Conservation (phyloP, 2,329 filamentous ascomycete genomes). For the Aspergillus intermedius region DNA sequence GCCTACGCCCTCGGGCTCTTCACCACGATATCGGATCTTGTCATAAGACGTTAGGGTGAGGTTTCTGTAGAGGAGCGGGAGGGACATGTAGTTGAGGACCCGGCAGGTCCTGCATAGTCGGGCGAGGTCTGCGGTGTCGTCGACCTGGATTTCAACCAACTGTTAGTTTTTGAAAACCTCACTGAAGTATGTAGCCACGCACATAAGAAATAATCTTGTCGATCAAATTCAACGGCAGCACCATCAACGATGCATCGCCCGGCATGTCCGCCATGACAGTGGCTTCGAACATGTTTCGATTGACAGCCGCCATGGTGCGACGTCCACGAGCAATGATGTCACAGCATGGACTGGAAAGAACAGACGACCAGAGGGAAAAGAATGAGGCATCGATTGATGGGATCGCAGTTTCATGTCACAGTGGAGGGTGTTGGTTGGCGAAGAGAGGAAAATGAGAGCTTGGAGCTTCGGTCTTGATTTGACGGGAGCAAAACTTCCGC, state of each 20-base stretch:
- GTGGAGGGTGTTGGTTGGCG: constrained; percentile 6
- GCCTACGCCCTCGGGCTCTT: constrained; percentile 55
- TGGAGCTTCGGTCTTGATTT: not conserved
- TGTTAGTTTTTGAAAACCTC: not conserved
- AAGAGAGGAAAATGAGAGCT: not conserved
- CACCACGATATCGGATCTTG: constrained; percentile 52
- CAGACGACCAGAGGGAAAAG: not conserved
- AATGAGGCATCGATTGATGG: not conserved
- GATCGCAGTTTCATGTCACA: not conserved
- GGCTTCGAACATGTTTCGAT: constrained; percentile 37
- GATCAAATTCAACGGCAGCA: constrained; percentile 53
- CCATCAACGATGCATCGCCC: constrained; percentile 26
- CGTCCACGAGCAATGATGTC: constrained; percentile 17
- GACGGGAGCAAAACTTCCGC: not conserved
- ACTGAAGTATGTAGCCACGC: constrained; percentile 15
- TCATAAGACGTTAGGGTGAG: constrained; percentile 54
- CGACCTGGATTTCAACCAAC: constrained; percentile 36
- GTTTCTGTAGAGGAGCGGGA: constrained; percentile 54
- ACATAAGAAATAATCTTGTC: constrained; percentile 52
- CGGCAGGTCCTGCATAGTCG: constrained; percentile 55
- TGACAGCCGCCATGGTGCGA: constrained; percentile 38
- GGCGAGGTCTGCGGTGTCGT: constrained; percentile 53
- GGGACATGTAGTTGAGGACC: constrained; percentile 58
- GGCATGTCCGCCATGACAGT: constrained; percentile 26
- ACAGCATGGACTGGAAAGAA: constrained; percentile 20